These are phyloP conservation scores for Coniella lustricola DNA, from an alignment of 2,329 filamentous ascomycete genomes.

Conservation along the genomic window DNA sequence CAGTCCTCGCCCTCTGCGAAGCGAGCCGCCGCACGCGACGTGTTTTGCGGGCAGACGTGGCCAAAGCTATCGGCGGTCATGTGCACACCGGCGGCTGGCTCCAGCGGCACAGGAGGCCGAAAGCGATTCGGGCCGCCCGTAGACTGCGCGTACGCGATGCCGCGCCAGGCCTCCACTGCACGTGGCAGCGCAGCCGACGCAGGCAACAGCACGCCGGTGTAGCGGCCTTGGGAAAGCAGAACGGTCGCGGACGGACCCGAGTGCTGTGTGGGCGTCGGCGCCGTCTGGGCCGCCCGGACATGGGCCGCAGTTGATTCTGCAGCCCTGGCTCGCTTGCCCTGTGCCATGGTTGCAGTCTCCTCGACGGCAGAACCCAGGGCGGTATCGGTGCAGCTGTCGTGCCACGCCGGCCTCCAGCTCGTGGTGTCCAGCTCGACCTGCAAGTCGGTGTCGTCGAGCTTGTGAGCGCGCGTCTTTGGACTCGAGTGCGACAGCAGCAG, in stretches of 20 bases:
- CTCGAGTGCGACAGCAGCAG: no score
- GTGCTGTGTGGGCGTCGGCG: slow-evolving; percentile 4
- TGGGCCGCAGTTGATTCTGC: no score
- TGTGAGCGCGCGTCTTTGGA: no score
- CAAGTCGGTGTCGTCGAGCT: no score
- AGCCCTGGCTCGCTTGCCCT: not conserved
- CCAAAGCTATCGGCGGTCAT: slow-evolving; percentile 31
- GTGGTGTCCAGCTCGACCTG: no score
- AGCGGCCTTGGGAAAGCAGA: slow-evolving; percentile 32
- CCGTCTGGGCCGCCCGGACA: no score
- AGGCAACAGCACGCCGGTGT: slow-evolving; percentile 30
- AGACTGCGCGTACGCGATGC: slow-evolving; percentile 42
- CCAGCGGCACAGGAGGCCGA: slow-evolving; percentile 32
- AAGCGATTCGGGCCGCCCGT: slow-evolving; percentile 38
- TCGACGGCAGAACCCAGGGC: no score
- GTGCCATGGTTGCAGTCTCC: slow-evolving; percentile 2
- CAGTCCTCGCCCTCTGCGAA: slow-evolving; percentile 39
- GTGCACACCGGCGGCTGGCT: slow-evolving; percentile 1
- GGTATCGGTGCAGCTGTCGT: no score
- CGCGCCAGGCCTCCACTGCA: slow-evolving; percentile 40
- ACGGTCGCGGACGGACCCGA: slow-evolving; percentile 20
- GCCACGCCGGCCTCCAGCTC: no score
- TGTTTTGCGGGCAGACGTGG: slow-evolving; percentile 29
- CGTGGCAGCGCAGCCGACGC: slow-evolving; percentile 28
- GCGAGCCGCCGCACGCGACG: slow-evolving; percentile 21